These are phyloP conservation scores for Penicillium sp. DNA, from an alignment of 2,329 filamentous ascomycete genomes.

Conservation along the genomic window DNA sequence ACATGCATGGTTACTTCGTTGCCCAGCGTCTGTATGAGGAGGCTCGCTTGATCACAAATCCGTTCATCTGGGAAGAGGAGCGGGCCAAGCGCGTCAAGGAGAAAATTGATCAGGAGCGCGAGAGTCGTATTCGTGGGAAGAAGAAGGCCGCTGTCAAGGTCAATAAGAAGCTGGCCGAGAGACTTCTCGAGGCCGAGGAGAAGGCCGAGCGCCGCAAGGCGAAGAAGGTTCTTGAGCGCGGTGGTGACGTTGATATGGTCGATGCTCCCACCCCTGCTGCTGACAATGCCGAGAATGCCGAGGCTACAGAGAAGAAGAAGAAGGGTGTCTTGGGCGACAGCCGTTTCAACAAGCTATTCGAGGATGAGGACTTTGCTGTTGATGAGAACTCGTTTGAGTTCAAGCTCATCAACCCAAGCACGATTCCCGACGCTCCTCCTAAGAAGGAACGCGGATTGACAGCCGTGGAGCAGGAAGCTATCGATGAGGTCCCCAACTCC, in stretches of 20 bases:
- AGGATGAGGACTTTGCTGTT: slow-evolving; percentile 86
- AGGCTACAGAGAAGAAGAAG: slow-evolving; percentile 29
- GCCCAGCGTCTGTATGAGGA: slow-evolving; percentile 93
- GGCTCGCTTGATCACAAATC: slow-evolving; percentile 84
- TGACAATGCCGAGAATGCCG: slow-evolving; percentile 42
- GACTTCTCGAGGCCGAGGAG: slow-evolving; percentile 55
- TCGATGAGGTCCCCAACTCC: slow-evolving; percentile 46
- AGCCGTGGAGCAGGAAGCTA: slow-evolving; percentile 56
- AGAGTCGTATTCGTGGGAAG: slow-evolving; percentile 83
- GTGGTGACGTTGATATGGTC: slow-evolving; percentile 47
- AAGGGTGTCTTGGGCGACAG: slow-evolving; percentile 71
- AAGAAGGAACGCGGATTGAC: slow-evolving; percentile 49
- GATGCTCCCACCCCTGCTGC: slow-evolving; percentile 31
- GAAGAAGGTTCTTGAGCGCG: slow-evolving; percentile 47
- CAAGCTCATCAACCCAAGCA: slow-evolving; percentile 81
- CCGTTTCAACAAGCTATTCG: slow-evolving; percentile 83
- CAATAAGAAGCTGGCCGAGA: slow-evolving; percentile 64
- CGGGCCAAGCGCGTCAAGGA: slow-evolving; percentile 84
- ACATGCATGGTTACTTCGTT: slow-evolving; percentile 99
- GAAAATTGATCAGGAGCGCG: slow-evolving; percentile 95
- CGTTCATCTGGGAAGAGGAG: slow-evolving; percentile 89
- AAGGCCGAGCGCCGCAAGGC: slow-evolving; percentile 45
- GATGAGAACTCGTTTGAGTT: slow-evolving; percentile 88
- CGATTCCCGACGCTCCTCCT: slow-evolving; percentile 39
- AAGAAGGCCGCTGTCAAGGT: slow-evolving; percentile 90